phyloP scores from a whole-genome alignment of 352 stramenopile genomes.

The Phytophthora palmivora region DNA sequence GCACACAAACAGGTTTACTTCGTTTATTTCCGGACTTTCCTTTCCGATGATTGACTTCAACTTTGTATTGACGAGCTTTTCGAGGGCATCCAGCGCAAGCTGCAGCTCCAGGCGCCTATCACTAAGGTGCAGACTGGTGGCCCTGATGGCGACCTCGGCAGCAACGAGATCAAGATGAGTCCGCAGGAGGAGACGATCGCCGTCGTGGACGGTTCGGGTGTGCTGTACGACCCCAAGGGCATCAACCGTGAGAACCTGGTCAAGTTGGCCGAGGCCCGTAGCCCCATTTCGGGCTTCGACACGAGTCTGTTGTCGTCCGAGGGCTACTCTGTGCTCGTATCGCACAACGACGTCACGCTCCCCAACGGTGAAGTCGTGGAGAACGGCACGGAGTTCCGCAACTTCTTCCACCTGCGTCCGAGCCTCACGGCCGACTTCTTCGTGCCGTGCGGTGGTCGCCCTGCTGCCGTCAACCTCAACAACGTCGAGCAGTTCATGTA shows the following conservation, averaged over 20 bases:
- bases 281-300: slow-evolving; percentile 93
- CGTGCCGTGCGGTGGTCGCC: slow-evolving; percentile 95
- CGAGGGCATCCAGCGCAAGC: too few relatives aligned
- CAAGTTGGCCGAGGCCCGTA: slow-evolving; percentile 88
- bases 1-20: too few relatives aligned
- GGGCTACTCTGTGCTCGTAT: slow-evolving; percentile 72
- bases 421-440: slow-evolving; percentile 96
- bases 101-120: too few relatives aligned
- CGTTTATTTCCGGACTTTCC: too few relatives aligned
- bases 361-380: slow-evolving; percentile 82
- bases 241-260: slow-evolving; percentile 94
- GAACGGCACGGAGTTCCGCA: slow-evolving; percentile 95
- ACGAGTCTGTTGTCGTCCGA: slow-evolving; percentile 65
- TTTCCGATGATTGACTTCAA: too few relatives aligned
- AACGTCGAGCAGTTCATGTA: slow-evolving; percentile 95
- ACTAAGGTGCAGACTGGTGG: slow-evolving; percentile 98
- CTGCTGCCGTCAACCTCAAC: slow-evolving; percentile 95
- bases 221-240: slow-evolving; percentile 95
- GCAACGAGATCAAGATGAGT: slow-evolving; percentile 98
- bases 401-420: slow-evolving; percentile 96
- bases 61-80: too few relatives aligned
- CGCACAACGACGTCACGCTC: slow-evolving; percentile 78
- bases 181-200: slow-evolving; percentile 95
- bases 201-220: slow-evolving; percentile 94
- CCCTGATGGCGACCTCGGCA: slow-evolving; percentile 97